Evolutionary conservation across 2,329 filamentous ascomycete genomes (phyloP).

Genomic region (Stachybotrys elegans): DNA sequence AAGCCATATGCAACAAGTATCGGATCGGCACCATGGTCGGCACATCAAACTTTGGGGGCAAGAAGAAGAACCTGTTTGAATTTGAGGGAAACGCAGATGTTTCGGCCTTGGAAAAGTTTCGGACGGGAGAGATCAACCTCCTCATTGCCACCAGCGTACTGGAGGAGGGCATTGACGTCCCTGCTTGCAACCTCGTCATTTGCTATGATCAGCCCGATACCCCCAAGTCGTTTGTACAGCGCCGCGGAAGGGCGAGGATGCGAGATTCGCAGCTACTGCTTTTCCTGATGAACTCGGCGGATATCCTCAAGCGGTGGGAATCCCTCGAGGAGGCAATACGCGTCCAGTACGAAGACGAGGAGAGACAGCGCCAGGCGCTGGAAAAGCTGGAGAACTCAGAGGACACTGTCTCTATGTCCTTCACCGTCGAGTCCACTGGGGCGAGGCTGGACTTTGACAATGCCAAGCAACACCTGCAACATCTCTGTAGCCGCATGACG

Average conservation of each 20-base stretch:
- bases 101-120: constrained; percentile 41
- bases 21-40: constrained; percentile 52
- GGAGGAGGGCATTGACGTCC: constrained; percentile 65
- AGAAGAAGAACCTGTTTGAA: constrained; percentile 36
- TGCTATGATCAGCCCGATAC: constrained; percentile 48
- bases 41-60: constrained; percentile 31
- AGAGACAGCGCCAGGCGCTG: constrained; percentile 42
- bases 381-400: constrained; percentile 41
- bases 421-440: constrained; percentile 38
- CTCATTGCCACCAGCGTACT: constrained; percentile 60
- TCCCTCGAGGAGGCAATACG: constrained; percentile 70
- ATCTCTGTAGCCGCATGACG: constrained; percentile 68
- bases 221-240: constrained; percentile 55
- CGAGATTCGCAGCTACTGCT: constrained; percentile 45
- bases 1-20: constrained; percentile 40
- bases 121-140: constrained; percentile 48
- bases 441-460: constrained; percentile 69
- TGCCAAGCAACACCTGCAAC: constrained; percentile 69
- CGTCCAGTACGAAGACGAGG: constrained; percentile 59
- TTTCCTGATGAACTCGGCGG: constrained; percentile 28
- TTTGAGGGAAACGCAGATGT: constrained; percentile 25
- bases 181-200: constrained; percentile 57
- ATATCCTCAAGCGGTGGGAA: constrained; percentile 49
- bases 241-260: constrained; percentile 49
- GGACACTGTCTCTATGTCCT: constrained; percentile 15